These are phyloP conservation scores for Phytophthora megakarya DNA, from an alignment of 352 stramenopile genomes.

Conservation along the genomic window DNA sequence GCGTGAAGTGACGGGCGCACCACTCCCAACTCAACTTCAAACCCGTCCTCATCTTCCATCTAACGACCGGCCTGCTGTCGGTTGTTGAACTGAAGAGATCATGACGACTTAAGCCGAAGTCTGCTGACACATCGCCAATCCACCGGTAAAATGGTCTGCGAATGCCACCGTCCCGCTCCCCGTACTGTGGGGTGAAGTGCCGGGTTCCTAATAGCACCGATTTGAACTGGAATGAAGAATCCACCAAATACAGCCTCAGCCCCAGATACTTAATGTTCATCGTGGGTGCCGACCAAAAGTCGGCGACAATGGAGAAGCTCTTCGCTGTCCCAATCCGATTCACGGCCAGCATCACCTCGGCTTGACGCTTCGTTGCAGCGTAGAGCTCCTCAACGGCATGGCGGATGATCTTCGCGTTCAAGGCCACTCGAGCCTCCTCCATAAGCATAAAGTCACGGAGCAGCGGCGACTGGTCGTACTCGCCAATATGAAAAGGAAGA, in stretches of 20 bases:
- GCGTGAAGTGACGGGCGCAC: conserved; percentile 1
- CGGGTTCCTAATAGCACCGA: conserved; percentile 6
- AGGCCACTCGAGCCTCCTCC: neutral
- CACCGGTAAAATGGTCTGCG: neutral
- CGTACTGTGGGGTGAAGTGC: neutral
- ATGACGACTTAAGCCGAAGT: neutral
- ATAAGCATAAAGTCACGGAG: neutral
- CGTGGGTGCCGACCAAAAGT: conserved; percentile 3
- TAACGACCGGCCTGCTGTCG: neutral
- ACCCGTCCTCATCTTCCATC: neutral
- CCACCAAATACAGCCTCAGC: conserved; percentile 1
- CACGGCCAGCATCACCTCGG: neutral
- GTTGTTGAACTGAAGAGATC: neutral
- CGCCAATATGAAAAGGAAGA: neutral
- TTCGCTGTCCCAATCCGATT: neutral
- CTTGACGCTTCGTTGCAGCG: neutral
- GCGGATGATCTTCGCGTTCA: neutral
- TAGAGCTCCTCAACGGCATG: conserved; percentile 10
- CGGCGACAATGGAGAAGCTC: neutral
- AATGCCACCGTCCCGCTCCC: conserved; percentile 8
- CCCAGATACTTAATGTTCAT: conserved; percentile 3
- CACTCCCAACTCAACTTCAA: conserved; percentile 6
- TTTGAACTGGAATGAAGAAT: neutral
- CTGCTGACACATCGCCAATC: neutral
- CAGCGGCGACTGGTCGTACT: conserved; percentile 8